These are phyloP conservation scores for Chaetomiaceae sp. DNA, from an alignment of 2,329 filamentous ascomycete species.

Conservation along the genomic window DNA sequence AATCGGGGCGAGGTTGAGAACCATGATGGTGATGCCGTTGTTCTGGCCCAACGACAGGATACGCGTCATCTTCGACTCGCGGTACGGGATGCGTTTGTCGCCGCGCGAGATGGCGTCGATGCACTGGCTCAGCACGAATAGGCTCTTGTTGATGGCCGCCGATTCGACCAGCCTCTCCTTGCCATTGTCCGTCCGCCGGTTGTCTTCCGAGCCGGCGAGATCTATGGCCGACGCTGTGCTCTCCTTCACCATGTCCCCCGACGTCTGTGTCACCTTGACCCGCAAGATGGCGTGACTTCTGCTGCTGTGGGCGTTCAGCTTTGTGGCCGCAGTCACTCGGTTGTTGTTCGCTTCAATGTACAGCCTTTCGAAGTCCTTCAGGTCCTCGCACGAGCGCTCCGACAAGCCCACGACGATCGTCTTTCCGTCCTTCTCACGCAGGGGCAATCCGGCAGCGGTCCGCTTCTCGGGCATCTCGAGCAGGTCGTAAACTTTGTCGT, in stretches of 20 bases:
- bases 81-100: slow-evolving; percentile 76
- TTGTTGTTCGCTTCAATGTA: slow-evolving; percentile 93
- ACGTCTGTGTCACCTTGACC: slow-evolving; percentile 77
- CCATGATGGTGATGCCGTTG: slow-evolving; percentile 93
- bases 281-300: slow-evolving; percentile 86
- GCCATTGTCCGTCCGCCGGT: slow-evolving; percentile 86
- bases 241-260: slow-evolving; percentile 59
- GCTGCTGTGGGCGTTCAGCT: slow-evolving; percentile 86
- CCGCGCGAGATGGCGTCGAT: slow-evolving; percentile 83
- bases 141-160: slow-evolving; percentile 93
- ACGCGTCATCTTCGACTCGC: slow-evolving; percentile 95
- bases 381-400: slow-evolving; percentile 71
- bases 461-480: slow-evolving; percentile 86
- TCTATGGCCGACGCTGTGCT: slow-evolving; percentile 93
- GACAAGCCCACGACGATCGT: slow-evolving; percentile 82
- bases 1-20: slow-evolving; percentile 87
- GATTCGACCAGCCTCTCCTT: slow-evolving; percentile 92
- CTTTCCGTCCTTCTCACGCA: slow-evolving; percentile 80
- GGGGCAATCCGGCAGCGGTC: slow-evolving; percentile 69
- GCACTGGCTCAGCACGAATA: slow-evolving; percentile 91
- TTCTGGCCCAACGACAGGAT: slow-evolving; percentile 91
- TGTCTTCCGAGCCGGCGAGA: slow-evolving; percentile 91
- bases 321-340: slow-evolving; percentile 81
- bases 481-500: slow-evolving; percentile 88
- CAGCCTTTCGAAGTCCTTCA: slow-evolving; percentile 84